Base-by-base conservation (phyloP, 176 grass and related monocot genomes). In the Ananas comosus region DNA sequence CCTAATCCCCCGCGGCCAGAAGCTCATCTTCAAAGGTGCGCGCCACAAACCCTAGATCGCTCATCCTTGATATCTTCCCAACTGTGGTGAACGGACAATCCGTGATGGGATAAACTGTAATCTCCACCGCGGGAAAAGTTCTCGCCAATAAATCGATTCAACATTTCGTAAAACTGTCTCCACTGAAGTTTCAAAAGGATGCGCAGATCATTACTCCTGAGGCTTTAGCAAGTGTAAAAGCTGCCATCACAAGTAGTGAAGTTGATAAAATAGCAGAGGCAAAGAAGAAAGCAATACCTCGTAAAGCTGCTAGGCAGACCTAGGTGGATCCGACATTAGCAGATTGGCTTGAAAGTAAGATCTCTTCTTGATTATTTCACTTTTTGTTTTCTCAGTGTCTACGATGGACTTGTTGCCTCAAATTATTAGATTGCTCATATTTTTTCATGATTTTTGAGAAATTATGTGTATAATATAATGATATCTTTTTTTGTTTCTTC, bases 271-370 rank as follows among this genome's bases (percentile, higher is more conserved):
- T 84, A 33, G 23, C 64, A 56, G 80, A 88, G 65, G 66, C 47
- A 13, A 80, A 88, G 29, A 96, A 79, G 72, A 96, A 84, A 66
- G 78, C 68, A 11, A 65, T 96, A 53, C 88, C 88, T 70, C 65
- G 80, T 57, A 96, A 96, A 78, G 88, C 91, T 72, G 91, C 85
- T 72, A 85, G 88, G 17, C 85, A 96, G 56, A 79, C 64, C 52
- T 96, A 88, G 91, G 85, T 88, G 64, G 91, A 96, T 66, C 85
- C 83, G 0, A 86, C 82, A 11, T 74, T 91, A 53, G 78, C 82
- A 68, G 83, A 88, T 71, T 96, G 91, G 91, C 85, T 77, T 76
- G 83, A 96, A 83, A 86, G 91, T 96, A 91, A 66, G 82, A 63
- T 76, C 9, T 72, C 77, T 54, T 13, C 28, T 16, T 2, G 52